Percentiles rank a stretch among this genome's conserved stretches.
Conservation (phyloP, 1,139 yeast genomes). For the Kodamaea fungicola region DNA sequence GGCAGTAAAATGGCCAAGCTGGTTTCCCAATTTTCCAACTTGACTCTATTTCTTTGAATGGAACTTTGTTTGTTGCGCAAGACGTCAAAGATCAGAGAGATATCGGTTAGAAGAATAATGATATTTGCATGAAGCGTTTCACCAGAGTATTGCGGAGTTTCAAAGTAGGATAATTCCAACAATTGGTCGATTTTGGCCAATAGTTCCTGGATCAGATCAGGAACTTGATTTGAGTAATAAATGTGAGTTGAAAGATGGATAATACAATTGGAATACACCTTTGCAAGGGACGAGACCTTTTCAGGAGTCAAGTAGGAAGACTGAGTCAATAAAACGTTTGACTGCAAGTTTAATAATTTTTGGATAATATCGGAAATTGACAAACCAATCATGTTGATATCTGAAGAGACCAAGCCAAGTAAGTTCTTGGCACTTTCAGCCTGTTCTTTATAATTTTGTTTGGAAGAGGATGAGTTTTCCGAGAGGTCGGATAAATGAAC, state of each 20-base stretch:
- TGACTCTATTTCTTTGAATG: slow-evolving; percentile 39
- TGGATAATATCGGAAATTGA: slow-evolving; percentile 82
- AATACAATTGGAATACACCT: slow-evolving; percentile 45
- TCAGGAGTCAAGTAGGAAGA: slow-evolving; percentile 18
- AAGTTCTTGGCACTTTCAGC: slow-evolving; percentile 50
- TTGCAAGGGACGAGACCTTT: slow-evolving; percentile 25
- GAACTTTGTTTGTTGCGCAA: slow-evolving; percentile 30
- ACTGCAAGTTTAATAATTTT: slow-evolving; percentile 58
- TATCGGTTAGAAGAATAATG: slow-evolving; percentile 29
- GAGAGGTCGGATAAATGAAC: slow-evolving; percentile 24
- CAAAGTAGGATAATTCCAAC: slow-evolving; percentile 21
- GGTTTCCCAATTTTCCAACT: slow-evolving; percentile 43
- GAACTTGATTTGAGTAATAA: slow-evolving; percentile 74
- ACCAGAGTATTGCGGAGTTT: slow-evolving; percentile 9
- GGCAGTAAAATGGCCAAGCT: slow-evolving; percentile 35
- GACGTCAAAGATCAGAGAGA: slow-evolving; percentile 29
- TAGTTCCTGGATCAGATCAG: slow-evolving; percentile 68
- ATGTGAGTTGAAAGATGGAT: slow-evolving; percentile 67
- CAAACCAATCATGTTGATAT: slow-evolving; percentile 82
- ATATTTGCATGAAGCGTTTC: slow-evolving; percentile 23
- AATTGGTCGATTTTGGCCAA: slow-evolving; percentile 37
- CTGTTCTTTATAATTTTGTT: slow-evolving; percentile 35
- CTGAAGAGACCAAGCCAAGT: slow-evolving; percentile 70
- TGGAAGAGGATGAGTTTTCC: slow-evolving; percentile 19
- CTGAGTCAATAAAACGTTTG: slow-evolving; percentile 36